These are phyloP conservation scores for Aspergillus thermomutatus DNA, from an alignment of 2,329 filamentous ascomycete species.

Conservation along the genomic window DNA sequence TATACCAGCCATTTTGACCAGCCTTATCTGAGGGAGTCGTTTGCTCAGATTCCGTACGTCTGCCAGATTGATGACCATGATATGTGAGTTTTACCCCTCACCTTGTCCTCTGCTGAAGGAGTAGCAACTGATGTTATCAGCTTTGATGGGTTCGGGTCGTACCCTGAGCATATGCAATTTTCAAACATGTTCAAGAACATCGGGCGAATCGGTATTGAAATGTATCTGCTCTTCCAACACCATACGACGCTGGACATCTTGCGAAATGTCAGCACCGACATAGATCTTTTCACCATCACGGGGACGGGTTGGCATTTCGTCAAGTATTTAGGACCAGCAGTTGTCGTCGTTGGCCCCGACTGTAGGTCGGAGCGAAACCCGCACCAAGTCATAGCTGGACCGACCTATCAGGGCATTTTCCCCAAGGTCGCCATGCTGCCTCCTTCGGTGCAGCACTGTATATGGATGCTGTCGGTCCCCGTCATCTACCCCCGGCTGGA, in stretches of 20 bases:
- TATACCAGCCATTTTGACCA: slow-evolving; percentile 99
- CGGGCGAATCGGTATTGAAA: slow-evolving; percentile 88
- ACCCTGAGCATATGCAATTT: slow-evolving; percentile 97
- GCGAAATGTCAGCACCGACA: slow-evolving; percentile 80
- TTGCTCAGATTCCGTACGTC: slow-evolving; percentile 94
- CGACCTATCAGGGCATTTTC: slow-evolving; percentile 95
- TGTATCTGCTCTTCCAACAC: slow-evolving; percentile 98
- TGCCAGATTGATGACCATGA: slow-evolving; percentile 95
- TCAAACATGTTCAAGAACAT: slow-evolving; percentile 99
- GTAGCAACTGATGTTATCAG: slow-evolving; percentile 43
- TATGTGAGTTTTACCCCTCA: slow-evolving; percentile 64
- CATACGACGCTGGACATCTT: slow-evolving; percentile 94
- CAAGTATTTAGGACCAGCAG: slow-evolving; percentile 88
- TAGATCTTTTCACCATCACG: slow-evolving; percentile 92
- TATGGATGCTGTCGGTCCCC: slow-evolving; percentile 93
- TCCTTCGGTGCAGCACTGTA: slow-evolving; percentile 89
- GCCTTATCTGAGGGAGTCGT: slow-evolving; percentile 87
- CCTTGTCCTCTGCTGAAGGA: background rate
- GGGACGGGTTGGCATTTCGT: slow-evolving; percentile 99
- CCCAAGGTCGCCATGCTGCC: slow-evolving; percentile 90
- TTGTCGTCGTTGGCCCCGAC: slow-evolving; percentile 86
- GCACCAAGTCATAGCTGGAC: slow-evolving; percentile 88
- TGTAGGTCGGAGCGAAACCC: slow-evolving; percentile 88
- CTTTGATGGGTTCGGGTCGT: slow-evolving; percentile 95
- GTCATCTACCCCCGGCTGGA: slow-evolving; percentile 88